Percentiles rank a stretch among this genome's conserved stretches.
phyloP scores from a whole-genome alignment of 140 eudicot species.

The Senecio squalidus region DNA sequence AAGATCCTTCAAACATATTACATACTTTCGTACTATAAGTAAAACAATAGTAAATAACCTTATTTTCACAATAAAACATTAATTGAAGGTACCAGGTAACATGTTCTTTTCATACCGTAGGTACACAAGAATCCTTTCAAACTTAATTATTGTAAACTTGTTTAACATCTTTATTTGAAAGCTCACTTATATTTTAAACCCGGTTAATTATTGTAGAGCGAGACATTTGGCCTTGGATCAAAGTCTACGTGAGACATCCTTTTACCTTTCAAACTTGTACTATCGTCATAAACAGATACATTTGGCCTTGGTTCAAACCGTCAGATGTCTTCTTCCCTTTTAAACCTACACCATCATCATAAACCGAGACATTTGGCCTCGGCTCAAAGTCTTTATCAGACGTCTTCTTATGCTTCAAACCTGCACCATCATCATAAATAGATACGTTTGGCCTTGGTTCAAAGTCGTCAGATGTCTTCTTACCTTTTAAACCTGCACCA shows the following conservation, averaged over 20 bases:
- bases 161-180: too few species aligned
- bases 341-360: neutral
- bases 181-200: neutral
- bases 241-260: neutral
- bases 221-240: neutral
- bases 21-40: too few species aligned
- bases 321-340: neutral
- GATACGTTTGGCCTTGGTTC: conserved; percentile 1
- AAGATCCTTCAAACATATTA: too few species aligned
- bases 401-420: neutral
- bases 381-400: neutral
- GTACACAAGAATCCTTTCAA: too few species aligned
- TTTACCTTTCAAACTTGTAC: neutral
- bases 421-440: neutral
- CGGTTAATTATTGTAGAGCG: neutral
- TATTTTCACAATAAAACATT: too few species aligned
- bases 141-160: too few species aligned
- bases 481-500: neutral
- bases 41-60: too few species aligned
- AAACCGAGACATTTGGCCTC: conserved; percentile 2
- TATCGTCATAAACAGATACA: neutral
- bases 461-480: neutral
- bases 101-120: too few species aligned
- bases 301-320: neutral
- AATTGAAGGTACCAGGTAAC: too few species aligned